Base-by-base conservation (phyloP, 1,284 basidiomycete genomes). In the Microbotryum intermedium region DNA sequence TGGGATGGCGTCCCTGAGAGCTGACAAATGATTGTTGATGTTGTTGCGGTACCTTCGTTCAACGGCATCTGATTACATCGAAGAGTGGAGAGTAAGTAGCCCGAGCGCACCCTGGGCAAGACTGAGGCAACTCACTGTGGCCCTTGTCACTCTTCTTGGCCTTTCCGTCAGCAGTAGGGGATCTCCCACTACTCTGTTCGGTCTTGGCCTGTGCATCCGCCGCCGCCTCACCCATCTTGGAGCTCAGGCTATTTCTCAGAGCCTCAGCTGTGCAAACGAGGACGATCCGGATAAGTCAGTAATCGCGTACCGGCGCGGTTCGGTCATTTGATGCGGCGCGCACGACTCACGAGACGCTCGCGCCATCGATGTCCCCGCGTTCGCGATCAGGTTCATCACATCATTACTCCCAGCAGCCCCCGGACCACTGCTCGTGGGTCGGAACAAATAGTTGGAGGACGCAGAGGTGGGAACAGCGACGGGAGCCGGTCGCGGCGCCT, bases 31-130 rank as follows among this genome's bases (percentile, higher is more conserved):
- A 25, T 65, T 65, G 58, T 70, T 70, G 62, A 70, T 70, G 53
- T 67, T 69, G 53, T 70, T 70, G 34, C 69, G 68, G 45, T 70
- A 70, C 49, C 68, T 60, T 46, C 67, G 66, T 51, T 70, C 69
- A 53, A 70, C 69, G 8, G 69, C 69, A 34, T 70, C 68, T 70
- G 53, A 6, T n/a, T 16, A 16, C 8, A 23, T n/a, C n/a, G n/a
- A 6, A 10, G 9, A 18, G 10, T 16, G 16, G 10, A 11, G 4
- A 1, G 8, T n/a, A 16, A 20, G 43, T 23, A 10, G 4, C 11
- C 6, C 26, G 20, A 8, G 6, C 20, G 45, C 10, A 9, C 4
- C n/a, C 11, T n/a, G 28, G 29, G 10, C 11, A 11, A 43, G 20
- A n/a, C 13, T 9, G 8, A 25, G 1, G 21, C 0, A 13, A 60